Base-by-base conservation (phyloP, 2,329 filamentous ascomycete genomes). In the Ascochyta fabae region DNA sequence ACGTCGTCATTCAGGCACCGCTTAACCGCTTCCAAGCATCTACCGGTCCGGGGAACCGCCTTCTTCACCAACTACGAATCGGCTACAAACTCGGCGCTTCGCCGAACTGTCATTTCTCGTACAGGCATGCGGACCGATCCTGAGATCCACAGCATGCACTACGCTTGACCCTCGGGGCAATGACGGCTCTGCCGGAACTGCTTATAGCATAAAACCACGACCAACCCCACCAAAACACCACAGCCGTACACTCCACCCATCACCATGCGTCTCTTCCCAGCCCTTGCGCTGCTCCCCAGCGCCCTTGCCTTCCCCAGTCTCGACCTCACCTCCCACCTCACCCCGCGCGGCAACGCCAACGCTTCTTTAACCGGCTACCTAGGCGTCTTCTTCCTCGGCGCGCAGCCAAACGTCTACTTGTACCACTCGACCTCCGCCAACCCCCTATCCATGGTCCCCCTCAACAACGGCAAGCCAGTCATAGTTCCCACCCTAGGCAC, bases 391-490 rank as follows among this genome's bases (percentile, higher is more conserved):
- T 85, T 85, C 65, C 77, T 84, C 3, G 82, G 83, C 5, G 76
- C 80, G 26, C 80, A 82, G 33, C 82, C 82, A 0, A 80, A 78
- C 46, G 78, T 84, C 2, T 84, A 84, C 65, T 80, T 83, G 56
- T 83, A 84, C 61, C 75, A 82, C 36, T 83, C 80, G 62, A 79
- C 83, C 36, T 81, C 80, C 48, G 84, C 84, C 64, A 77, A 81
- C 60, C 73, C 81, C 0, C 65, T 79, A 13, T 80, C 80, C 1
- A 80, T 83, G 69, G 78, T 71, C 39, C 74, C 81, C 1, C 64
- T 85, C 39, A 85, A 85, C 60, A 67, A 68, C 10, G 83, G 81
- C 1, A 62, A 75, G 15, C 77, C 83, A 0, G 74, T 85, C 46
- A 68, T 85, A 24, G 75, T 70, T 34, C 81, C 83, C 1, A 83